Conservation (phyloP, 805 yeast genomes). For the Candida sphagnicola region DNA sequence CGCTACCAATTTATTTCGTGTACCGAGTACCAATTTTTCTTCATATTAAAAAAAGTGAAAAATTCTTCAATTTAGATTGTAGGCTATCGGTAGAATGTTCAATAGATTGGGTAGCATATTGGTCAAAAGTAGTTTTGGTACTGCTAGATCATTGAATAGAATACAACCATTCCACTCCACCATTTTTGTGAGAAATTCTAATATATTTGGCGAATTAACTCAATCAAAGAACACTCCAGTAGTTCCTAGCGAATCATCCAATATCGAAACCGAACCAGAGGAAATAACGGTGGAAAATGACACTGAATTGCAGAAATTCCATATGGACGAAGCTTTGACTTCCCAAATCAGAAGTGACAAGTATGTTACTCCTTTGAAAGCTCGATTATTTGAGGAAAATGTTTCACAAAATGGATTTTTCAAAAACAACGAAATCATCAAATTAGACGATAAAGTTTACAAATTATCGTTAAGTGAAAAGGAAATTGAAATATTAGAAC, state of each 20-base stretch:
- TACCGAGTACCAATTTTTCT: not conserved
- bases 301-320: slow-evolving; percentile 43
- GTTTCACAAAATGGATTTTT: slow-evolving; percentile 64
- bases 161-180: slow-evolving; percentile 12
- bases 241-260: not conserved
- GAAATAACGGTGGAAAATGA: slow-evolving; percentile 28
- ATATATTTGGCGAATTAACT: slow-evolving; percentile 32
- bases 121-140: slow-evolving; percentile 2
- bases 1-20: slow-evolving; percentile 3
- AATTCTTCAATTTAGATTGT: not conserved
- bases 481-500: slow-evolving; percentile 80
- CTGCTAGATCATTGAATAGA: slow-evolving; percentile 3
- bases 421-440: slow-evolving; percentile 54
- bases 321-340: slow-evolving; percentile 39
- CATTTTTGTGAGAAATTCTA: slow-evolving; percentile 8
- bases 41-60: not conserved
- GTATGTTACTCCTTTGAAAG: slow-evolving; percentile 69
- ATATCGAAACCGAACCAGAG: not conserved
- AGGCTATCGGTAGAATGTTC: slow-evolving; percentile 2
- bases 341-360: slow-evolving; percentile 49
- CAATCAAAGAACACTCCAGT: slow-evolving; percentile 11
- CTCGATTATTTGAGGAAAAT: slow-evolving; percentile 56
- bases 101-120: slow-evolving; percentile 5
- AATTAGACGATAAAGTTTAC: slow-evolving; percentile 38
- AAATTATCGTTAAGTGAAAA: slow-evolving; percentile 53